These are phyloP conservation scores for Podospora tetraspora DNA, from an alignment of 495 filamentous ascomycete genomes.

Conservation along the genomic window DNA sequence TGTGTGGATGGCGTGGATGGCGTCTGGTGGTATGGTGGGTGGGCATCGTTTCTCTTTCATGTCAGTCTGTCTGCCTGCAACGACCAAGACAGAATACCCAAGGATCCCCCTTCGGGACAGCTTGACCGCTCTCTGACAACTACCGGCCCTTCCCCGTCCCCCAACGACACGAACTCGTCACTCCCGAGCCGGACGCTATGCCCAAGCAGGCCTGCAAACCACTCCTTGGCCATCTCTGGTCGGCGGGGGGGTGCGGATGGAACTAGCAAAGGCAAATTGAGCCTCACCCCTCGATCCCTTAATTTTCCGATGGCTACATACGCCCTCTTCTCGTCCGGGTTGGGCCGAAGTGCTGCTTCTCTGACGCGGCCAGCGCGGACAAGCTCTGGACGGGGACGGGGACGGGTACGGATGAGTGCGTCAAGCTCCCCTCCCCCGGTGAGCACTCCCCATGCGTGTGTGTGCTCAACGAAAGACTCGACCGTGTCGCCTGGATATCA, in stretches of 20 bases:
- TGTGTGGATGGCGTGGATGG: too few species aligned
- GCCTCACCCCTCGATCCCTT: not conserved
- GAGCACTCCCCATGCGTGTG: not conserved
- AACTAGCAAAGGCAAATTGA: not conserved
- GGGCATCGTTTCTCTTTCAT: not conserved
- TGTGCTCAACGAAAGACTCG: slow-evolving; percentile 24
- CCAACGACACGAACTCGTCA: not conserved
- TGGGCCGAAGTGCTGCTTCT: not conserved
- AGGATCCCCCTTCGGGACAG: not conserved
- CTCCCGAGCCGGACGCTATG: not conserved
- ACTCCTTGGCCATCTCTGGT: not conserved
- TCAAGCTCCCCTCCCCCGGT: not conserved
- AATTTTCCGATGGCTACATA: not conserved
- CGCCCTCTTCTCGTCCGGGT: not conserved
- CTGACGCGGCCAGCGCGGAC: not conserved
- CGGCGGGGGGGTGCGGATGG: not conserved
- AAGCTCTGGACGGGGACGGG: not conserved
- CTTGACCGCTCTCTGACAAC: not conserved
- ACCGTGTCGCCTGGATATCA: slow-evolving; percentile 9
- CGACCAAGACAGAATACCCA: not conserved
- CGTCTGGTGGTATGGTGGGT: not conserved
- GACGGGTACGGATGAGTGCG: not conserved
- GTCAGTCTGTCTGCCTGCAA: not conserved
- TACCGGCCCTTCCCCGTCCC: not conserved
- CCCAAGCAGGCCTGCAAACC: not conserved